Percentiles rank a stretch among this genome's conserved stretches.
These are phyloP conservation scores for Phyllosticta citriasiana DNA, from an alignment of 2,329 filamentous ascomycete species.

Conservation along the genomic window DNA sequence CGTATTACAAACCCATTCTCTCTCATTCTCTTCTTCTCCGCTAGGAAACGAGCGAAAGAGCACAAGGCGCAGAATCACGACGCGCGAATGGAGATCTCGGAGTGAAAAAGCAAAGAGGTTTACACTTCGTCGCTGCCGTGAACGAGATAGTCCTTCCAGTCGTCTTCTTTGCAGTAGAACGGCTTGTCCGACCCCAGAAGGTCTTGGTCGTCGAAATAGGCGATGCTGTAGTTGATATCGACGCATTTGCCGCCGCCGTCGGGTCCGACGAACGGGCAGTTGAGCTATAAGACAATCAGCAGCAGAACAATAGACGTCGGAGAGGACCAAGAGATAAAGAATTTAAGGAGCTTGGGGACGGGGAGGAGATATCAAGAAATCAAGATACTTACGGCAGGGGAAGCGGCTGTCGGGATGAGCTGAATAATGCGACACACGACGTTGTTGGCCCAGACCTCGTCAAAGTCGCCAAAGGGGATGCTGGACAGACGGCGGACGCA, in stretches of 20 bases:
- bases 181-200: background rate
- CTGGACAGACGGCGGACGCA: constrained; percentile 24
- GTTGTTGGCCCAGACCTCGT: constrained; percentile 36
- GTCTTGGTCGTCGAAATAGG: constrained; percentile 19
- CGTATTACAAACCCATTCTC: no score
- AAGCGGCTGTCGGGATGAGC: constrained; percentile 24
- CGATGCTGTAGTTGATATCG: constrained; percentile 16
- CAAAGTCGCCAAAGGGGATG: constrained; percentile 32
- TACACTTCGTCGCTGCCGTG: background rate
- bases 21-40: no score
- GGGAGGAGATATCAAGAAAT: no score
- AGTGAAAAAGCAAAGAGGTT: background rate
- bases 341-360: background rate
- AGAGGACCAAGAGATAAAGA: background rate
- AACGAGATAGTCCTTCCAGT: background rate
- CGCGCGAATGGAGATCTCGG: no score
- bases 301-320: background rate
- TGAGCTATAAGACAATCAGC: constrained; percentile 10
- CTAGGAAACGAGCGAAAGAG: no score
- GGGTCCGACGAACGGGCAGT: constrained; percentile 23
- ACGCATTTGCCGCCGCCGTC: constrained; percentile 21
- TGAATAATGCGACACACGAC: constrained; percentile 35
- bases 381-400: constrained; percentile 14
- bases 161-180: background rate
- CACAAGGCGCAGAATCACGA: no score